These are phyloP conservation scores for Penicillium goetzii DNA, from an alignment of 495 filamentous ascomycete species.

Conservation along the genomic window DNA sequence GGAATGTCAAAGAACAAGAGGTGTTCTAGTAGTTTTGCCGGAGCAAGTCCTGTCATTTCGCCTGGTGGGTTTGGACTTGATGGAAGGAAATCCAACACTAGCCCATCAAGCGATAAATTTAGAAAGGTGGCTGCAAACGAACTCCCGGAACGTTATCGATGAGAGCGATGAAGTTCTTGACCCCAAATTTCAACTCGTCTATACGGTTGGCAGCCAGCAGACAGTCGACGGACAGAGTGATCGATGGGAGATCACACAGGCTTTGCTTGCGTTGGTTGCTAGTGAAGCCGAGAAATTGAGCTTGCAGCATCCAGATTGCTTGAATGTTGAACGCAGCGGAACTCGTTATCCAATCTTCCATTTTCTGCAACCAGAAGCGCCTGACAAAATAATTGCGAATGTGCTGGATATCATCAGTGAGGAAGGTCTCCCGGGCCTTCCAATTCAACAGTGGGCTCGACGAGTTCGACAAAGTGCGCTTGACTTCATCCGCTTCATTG, in stretches of 20 bases:
- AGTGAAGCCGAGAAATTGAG: constrained; percentile 5
- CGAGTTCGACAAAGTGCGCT: constrained; percentile 4
- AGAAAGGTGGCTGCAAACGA: not conserved
- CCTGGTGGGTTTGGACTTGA: constrained; percentile 6
- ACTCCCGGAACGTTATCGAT: constrained; percentile 2
- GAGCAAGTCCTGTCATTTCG: constrained; percentile 10
- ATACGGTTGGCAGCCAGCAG: constrained; percentile 10
- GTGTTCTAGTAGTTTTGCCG: constrained; percentile 8
- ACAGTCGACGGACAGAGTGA: constrained; percentile 9
- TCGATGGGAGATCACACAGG: constrained; percentile 7
- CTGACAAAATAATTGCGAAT: constrained; percentile 9
- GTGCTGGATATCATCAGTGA: not conserved
- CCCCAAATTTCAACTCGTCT: constrained; percentile 5
- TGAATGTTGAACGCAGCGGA: constrained; percentile 8
- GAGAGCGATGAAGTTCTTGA: constrained; percentile 9
- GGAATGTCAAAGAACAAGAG: constrained; percentile 5
- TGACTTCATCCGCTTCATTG: constrained; percentile 7
- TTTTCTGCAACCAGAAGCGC: not conserved
- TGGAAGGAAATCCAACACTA: not conserved
- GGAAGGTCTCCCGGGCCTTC: constrained; percentile 3
- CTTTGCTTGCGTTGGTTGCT: constrained; percentile 1
- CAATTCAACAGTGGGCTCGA: constrained; percentile 9
- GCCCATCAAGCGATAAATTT: constrained; percentile 3
- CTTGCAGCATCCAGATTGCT: not conserved
- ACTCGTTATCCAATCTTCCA: constrained; percentile 8